Evolutionary conservation across 371 early-diverging fungal genomes (phyloP).

Genomic region (Actinomortierella ambigua): DNA sequence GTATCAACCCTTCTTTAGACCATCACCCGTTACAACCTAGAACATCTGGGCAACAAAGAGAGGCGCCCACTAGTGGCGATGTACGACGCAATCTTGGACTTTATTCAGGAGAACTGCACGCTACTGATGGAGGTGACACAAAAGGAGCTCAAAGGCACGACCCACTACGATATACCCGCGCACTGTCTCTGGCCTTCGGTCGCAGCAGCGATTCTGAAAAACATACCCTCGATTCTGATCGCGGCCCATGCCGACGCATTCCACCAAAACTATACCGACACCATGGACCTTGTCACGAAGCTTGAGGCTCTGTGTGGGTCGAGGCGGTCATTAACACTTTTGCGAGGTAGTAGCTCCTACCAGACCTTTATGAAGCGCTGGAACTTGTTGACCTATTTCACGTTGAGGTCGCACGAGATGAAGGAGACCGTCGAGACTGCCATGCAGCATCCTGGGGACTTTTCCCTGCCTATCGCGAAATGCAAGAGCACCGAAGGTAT

Average conservation of each 20-base stretch:
- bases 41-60: not conserved
- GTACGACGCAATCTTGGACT: slow-evolving; percentile 62
- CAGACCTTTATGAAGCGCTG: slow-evolving; percentile 76
- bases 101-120: slow-evolving; percentile 56
- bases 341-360: slow-evolving; percentile 67
- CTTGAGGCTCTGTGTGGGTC: slow-evolving; percentile 61
- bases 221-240: slow-evolving; percentile 62
- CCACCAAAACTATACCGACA: slow-evolving; percentile 72
- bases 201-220: slow-evolving; percentile 54
- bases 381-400: slow-evolving; percentile 79
- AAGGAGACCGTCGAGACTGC: slow-evolving; percentile 24
- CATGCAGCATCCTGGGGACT: slow-evolving; percentile 18
- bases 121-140: slow-evolving; percentile 66
- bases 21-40: slow-evolving; percentile 21
- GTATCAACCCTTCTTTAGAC: too few species aligned
- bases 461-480: not conserved
- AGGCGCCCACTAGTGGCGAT: slow-evolving; percentile 54
- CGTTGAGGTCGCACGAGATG: slow-evolving; percentile 58
- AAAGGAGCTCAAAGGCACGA: slow-evolving; percentile 67
- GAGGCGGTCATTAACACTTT: slow-evolving; percentile 52
- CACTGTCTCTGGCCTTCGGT: slow-evolving; percentile 71
- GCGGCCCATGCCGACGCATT: slow-evolving; percentile 78
- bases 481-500: slow-evolving; percentile 15
- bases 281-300: slow-evolving; percentile 64
- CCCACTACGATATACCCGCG: slow-evolving; percentile 66